Evolutionary conservation across 2,329 filamentous ascomycete species (phyloP).

Genomic region (Fusarium anguioides): DNA sequence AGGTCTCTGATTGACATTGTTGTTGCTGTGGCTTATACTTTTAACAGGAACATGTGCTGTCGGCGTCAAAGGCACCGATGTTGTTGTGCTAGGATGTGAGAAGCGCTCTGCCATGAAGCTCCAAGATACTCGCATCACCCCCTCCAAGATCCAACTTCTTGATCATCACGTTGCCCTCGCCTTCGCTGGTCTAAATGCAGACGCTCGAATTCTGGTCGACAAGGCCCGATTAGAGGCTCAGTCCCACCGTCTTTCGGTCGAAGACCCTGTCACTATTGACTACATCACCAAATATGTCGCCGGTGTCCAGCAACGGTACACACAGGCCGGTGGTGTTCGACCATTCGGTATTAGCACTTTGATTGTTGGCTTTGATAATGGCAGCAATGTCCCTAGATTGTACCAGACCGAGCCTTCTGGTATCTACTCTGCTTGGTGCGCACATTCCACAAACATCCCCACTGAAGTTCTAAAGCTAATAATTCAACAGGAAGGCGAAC

Average conservation of each 20-base stretch:
- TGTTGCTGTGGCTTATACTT: constrained; percentile 30
- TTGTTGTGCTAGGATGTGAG: constrained; percentile 97
- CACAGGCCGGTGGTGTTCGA: constrained; percentile 96
- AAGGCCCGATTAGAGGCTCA: constrained; percentile 97
- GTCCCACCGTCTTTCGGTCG: constrained; percentile 95
- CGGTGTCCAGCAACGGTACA: constrained; percentile 98
- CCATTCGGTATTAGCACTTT: constrained; percentile 99
- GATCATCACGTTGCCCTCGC: constrained; percentile 97
- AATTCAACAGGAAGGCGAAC: constrained; percentile 87
- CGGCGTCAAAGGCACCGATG: constrained; percentile 92
- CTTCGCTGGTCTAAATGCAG: constrained; percentile 96
- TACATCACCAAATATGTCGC: constrained; percentile 99
- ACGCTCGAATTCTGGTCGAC: constrained; percentile 97
- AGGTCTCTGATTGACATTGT: background rate
- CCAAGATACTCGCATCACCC: constrained; percentile 98
- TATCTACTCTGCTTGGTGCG: constrained; percentile 98
- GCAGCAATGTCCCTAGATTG: constrained; percentile 85
- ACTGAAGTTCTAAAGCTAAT: constrained; percentile 18
- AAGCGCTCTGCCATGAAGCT: constrained; percentile 99
- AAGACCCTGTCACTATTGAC: constrained; percentile 97
- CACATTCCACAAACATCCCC: constrained; percentile 9
- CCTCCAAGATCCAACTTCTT: constrained; percentile 96
- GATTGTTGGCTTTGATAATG: constrained; percentile 98
- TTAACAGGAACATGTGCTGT: constrained; percentile 90
- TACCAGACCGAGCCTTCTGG: constrained; percentile 99